These are phyloP conservation scores for Neurospora terricola DNA, from an alignment of 495 filamentous ascomycete species.

Conservation along the genomic window DNA sequence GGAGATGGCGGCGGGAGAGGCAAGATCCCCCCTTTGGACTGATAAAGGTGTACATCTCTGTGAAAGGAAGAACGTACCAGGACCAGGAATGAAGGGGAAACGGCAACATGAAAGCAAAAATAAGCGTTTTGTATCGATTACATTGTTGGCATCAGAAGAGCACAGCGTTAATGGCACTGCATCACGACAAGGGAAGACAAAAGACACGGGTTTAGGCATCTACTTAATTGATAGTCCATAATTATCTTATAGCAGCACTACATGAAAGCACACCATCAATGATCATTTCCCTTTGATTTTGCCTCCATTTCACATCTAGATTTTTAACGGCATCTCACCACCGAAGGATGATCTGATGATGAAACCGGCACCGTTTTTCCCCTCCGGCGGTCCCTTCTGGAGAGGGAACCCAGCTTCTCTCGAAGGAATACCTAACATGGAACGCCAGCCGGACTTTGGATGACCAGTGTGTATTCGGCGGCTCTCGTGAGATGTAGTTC, in stretches of 20 bases:
- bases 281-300: neutral
- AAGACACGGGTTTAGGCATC: neutral
- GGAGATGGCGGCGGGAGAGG: too few species aligned
- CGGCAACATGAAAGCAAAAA: neutral
- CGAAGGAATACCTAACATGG: neutral
- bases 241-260: neutral
- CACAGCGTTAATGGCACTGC: neutral
- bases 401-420: neutral
- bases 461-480: too few species aligned
- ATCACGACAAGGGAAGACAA: neutral
- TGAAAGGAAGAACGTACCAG: neutral
- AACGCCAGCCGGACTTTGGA: too few species aligned
- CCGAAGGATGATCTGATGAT: neutral
- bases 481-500: too few species aligned
- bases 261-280: neutral
- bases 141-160: neutral
- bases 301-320: neutral
- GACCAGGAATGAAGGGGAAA: neutral
- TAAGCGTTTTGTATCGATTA: neutral
- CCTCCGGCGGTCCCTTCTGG: too few species aligned
- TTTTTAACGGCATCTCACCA: neutral
- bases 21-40: too few species aligned
- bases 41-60: neutral
- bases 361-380: neutral
- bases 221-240: neutral